Base-by-base conservation (phyloP, 306 rosid species). In the Dalbergia cochinchinensis region DNA sequence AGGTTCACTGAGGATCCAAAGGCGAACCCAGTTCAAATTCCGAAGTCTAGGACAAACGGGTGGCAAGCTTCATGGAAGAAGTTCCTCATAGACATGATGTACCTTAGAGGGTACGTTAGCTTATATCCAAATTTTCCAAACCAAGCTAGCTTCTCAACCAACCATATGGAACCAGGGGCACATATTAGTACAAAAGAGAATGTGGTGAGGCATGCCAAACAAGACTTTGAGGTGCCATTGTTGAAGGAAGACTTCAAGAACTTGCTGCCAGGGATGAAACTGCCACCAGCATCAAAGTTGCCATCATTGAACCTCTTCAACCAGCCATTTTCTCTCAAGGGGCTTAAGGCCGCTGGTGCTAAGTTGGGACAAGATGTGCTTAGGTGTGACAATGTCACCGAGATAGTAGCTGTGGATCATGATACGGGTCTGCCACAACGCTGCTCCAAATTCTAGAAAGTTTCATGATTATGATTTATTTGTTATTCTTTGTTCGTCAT, bases 1-100 rank as follows among this genome's bases (percentile, higher is more conserved):
- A 88, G 99, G 75, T 95, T 89, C 88, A 91, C 99, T 7, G 91
- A 95, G 63, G 82, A 95, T 37, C 91, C 98, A 0, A 95, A 95
- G 76, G 60, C 65, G 65, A 93, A 95, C 81, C 93, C 98, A 2
- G 99, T 95, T 76, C 99, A 95, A 66, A 95, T 95, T 70, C 99
- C 99, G 0, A 93, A 78, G 81, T 95, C 99, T 0, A 85, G 99
- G 86, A 95, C 98, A 47, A 95, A 95, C 31, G 99, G 99, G 0
- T 95, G 99, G 99, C 99, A 95, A 75, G 99, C 99, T 48, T 95
- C 99, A 62, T 95, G 99, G 99, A 95, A 95, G 48, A 95, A 95
- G 83, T 95, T 95, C 72, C 92, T 95, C n/a, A 93, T 95, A 57
- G 99, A 95, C 88, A 93, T 95, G 99, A 95, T 95, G 99, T 95